Percentiles rank a stretch among this genome's conserved stretches.
Evolutionary conservation across 441 rosid species (phyloP).

Genomic region (Jatropha podagrica): DNA sequence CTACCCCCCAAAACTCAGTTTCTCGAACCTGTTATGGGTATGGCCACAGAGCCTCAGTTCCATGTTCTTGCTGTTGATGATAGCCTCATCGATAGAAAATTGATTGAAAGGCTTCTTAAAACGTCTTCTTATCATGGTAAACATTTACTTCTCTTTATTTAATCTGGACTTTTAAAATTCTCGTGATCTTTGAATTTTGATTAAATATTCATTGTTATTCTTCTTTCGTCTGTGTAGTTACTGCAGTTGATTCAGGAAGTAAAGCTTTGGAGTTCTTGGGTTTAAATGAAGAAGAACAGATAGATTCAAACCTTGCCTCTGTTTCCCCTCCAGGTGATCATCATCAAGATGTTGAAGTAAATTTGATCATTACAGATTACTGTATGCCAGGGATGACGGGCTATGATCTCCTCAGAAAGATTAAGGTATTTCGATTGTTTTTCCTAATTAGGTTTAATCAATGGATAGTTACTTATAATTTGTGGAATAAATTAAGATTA

Average conservation of each 20-base stretch:
- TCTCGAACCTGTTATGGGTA: constrained; percentile 16
- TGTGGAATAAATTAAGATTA: neutral
- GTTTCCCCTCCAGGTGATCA: constrained; percentile 20
- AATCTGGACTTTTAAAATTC: neutral
- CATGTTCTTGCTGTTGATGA: constrained; percentile 84
- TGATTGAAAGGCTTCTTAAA: constrained; percentile 67
- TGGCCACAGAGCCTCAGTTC: constrained; percentile 31
- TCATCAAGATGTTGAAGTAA: constrained; percentile 46
- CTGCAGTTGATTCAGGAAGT: constrained; percentile 85
- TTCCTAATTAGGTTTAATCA: neutral
- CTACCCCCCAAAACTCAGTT: neutral
- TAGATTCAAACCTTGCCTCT: constrained; percentile 27
- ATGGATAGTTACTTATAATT: neutral
- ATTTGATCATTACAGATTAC: constrained; percentile 82
- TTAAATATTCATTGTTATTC: neutral
- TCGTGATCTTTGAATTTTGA: neutral
- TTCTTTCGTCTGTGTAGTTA: constrained; percentile 42
- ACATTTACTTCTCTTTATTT: neutral
- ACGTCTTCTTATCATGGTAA: constrained; percentile 69
- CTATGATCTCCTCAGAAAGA: constrained; percentile 76
- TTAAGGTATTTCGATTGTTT: constrained; percentile 46
- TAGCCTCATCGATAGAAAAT: constrained; percentile 53
- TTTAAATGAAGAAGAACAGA: constrained; percentile 28
- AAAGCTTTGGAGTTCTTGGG: constrained; percentile 89
- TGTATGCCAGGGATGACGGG: constrained; percentile 97